Evolutionary conservation across 345 rosid genomes (phyloP).

Genomic region (Eucalyptus melliodora): DNA sequence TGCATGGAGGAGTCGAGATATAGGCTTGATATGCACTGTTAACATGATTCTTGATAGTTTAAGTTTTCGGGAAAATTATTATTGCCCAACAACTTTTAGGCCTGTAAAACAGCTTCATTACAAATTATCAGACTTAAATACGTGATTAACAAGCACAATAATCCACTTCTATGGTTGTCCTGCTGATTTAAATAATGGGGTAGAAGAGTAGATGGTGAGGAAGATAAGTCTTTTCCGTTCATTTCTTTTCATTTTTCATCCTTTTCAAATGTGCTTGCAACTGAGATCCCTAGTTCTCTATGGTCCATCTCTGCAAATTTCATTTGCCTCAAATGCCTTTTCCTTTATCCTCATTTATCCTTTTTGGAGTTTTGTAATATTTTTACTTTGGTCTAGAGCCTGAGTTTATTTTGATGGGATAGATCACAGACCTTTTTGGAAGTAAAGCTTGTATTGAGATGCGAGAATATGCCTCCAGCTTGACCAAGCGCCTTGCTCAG

Average conservation of each 20-base stretch:
- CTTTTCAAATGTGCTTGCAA: background rate
- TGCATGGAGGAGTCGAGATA: background rate
- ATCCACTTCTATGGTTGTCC: background rate
- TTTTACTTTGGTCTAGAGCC: background rate
- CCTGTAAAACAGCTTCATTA: background rate
- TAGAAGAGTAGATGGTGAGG: background rate
- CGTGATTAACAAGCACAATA: background rate
- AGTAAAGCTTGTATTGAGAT: conserved; percentile 61
- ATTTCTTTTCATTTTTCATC: background rate
- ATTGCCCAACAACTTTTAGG: background rate
- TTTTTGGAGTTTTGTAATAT: background rate
- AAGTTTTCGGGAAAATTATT: background rate
- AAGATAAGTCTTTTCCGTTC: background rate
- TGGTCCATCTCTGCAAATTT: background rate
- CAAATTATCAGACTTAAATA: background rate
- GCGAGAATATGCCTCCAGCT: conserved; percentile 60
- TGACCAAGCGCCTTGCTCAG: conserved; percentile 78
- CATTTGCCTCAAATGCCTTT: background rate
- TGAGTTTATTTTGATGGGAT: background rate
- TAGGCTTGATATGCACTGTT: background rate
- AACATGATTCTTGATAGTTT: background rate
- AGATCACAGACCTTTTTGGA: conserved; percentile 64
- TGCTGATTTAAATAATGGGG: background rate
- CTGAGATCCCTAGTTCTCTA: background rate
- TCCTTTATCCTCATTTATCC: background rate